Conservation (phyloP, 495 filamentous ascomycete genomes). For the Aspergillus bridgeri region DNA sequence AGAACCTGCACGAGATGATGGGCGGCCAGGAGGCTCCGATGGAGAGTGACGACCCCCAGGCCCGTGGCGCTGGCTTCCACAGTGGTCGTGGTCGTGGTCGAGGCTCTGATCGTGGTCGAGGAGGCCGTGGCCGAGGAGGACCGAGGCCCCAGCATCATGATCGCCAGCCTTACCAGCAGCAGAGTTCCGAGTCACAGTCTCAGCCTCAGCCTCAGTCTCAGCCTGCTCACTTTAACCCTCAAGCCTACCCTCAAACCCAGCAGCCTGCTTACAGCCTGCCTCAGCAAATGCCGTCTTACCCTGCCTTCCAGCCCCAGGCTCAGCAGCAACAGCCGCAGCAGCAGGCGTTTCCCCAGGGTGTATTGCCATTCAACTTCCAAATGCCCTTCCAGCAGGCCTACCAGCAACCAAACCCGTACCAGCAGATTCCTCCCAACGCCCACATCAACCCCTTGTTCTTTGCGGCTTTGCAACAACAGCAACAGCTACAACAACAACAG, state of each 20-base stretch:
- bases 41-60: slow-evolving; percentile 33
- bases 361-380: slow-evolving; percentile 36
- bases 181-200: slow-evolving; percentile 17
- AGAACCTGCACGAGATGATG: slow-evolving; percentile 55
- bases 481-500: slow-evolving; percentile 35
- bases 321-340: slow-evolving; percentile 34
- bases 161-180: slow-evolving; percentile 33
- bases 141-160: slow-evolving; percentile 41
- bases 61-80: slow-evolving; percentile 30
- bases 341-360: slow-evolving; percentile 30
- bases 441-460: slow-evolving; percentile 69
- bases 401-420: slow-evolving; percentile 37
- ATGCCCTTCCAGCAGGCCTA: slow-evolving; percentile 38
- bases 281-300: slow-evolving; percentile 31
- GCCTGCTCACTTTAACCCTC: slow-evolving; percentile 9
- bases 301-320: slow-evolving; percentile 21
- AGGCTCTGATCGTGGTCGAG: slow-evolving; percentile 45
- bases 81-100: slow-evolving; percentile 40
- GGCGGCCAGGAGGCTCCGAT: slow-evolving; percentile 43
- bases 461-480: slow-evolving; percentile 42
- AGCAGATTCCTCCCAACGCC: slow-evolving; percentile 43
- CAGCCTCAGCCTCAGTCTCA: slow-evolving; percentile 26
- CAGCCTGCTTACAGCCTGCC: slow-evolving; percentile 27
- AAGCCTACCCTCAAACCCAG: slow-evolving; percentile 21
- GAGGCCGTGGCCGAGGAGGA: slow-evolving; percentile 49